Conservation (phyloP, 306 rosid species). For the Citrullus colocynthis region DNA sequence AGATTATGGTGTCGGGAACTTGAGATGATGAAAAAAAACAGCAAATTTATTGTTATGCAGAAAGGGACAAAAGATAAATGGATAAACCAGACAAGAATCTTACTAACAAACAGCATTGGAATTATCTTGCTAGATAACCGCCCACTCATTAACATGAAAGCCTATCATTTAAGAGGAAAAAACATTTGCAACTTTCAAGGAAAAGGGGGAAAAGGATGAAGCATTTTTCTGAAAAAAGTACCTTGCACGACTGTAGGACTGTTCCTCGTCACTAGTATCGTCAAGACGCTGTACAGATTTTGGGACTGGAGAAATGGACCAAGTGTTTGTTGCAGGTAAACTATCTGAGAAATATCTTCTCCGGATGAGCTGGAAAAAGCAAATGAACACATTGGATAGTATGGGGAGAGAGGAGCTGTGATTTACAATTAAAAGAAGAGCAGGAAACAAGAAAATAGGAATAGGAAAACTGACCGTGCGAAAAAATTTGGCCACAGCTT, state of each 20-base stretch:
- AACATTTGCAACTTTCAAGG: neutral
- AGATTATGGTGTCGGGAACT: neutral
- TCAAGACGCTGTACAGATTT: conserved; percentile 55
- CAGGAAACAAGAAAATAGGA: neutral
- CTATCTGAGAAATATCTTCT: conserved; percentile 91
- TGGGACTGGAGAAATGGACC: conserved; percentile 60
- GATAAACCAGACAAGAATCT: neutral
- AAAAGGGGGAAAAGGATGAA: neutral
- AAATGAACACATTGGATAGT: neutral
- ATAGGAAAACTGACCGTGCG: conserved; percentile 48
- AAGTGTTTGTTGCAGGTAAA: conserved; percentile 37
- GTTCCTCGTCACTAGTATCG: conserved; percentile 58
- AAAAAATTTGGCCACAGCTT: conserved; percentile 80
- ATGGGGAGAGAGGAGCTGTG: neutral
- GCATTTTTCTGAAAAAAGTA: conserved; percentile 10
- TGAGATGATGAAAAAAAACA: neutral
- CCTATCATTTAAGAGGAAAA: neutral
- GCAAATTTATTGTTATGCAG: neutral
- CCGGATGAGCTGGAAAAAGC: conserved; percentile 58
- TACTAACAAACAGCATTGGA: neutral
- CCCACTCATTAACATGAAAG: neutral
- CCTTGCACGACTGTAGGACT: conserved; percentile 44
- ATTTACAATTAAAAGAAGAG: neutral
- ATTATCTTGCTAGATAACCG: neutral
- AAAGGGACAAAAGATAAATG: neutral